Base-by-base conservation (phyloP, 1,139 yeast species). In the Yamadazyma jaroonii region DNA sequence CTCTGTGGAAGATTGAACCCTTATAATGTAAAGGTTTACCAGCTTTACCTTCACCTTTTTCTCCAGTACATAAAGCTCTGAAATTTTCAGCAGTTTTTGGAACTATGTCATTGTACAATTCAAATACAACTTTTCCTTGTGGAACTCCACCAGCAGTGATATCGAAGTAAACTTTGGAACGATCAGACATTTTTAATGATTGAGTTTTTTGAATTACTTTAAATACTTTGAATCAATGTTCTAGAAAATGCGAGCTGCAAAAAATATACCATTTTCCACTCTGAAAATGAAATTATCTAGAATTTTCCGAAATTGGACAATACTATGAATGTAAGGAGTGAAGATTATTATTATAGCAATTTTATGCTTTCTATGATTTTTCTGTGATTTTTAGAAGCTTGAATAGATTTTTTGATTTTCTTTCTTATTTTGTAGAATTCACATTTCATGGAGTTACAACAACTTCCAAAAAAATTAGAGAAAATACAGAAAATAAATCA, bases 31-130 rank as follows among this genome's bases (percentile, higher is more conserved):
- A 69, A 7, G 87, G 87, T 45, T 77, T 72, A 9, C 89, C 90
- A 1, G 74, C 62, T 34, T 60, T 54, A 26, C 62, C 55, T 10
- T 88, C 84, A 14, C 97, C 97, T 53, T 82, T 81, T 54, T 86
- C 95, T 14, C 97, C 97, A 31, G 96, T 84, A 62, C 95, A 84
- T 41, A 94, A 70, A 3, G 92, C 88, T 46, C 90, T 76, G 72
- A 94, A 92, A 66, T 92, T 92, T 53, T 88, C 97, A 5, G 94
- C 86, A 0, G 98, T 92, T 60, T 81, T 85, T 37, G 98, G 98
- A 4, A 87, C 96, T 10, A 84, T 73, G 49, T 86, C 96, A 47
- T 73, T 68, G 69, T 72, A 89, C 47, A 89, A 68, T 55, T 86
- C 87, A 56, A 88, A 84, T 6, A 80, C 83, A 26, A 84, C 73